Conservation (phyloP, 2,329 filamentous ascomycete genomes). For the Xylaria sp. region DNA sequence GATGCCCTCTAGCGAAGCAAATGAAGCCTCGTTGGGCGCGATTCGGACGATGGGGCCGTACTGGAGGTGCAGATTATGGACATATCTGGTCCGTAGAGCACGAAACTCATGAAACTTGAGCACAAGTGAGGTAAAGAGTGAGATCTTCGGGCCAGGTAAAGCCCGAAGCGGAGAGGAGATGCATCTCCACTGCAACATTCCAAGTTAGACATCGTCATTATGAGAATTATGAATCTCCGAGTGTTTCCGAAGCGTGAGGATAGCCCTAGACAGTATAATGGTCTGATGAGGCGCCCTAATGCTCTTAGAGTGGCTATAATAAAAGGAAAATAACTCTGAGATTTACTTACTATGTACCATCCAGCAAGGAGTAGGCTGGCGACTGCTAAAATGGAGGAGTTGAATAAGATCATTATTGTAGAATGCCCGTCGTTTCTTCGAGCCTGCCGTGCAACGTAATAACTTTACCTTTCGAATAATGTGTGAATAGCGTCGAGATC, state of each 20-base stretch:
- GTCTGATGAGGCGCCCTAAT: neutral
- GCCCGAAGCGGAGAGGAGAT: constrained; percentile 52
- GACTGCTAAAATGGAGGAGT: constrained; percentile 37
- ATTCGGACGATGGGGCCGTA: constrained; percentile 69
- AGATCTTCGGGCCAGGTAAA: constrained; percentile 60
- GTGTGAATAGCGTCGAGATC: neutral
- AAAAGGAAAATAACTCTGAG: neutral
- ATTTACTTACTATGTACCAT: constrained; percentile 37
- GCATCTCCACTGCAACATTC: constrained; percentile 39
- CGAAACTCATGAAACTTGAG: constrained; percentile 68
- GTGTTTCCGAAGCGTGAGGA: neutral
- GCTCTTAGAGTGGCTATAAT: neutral
- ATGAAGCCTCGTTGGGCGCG: constrained; percentile 68
- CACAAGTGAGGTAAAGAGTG: constrained; percentile 61
- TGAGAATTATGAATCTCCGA: neutral
- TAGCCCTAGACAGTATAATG: neutral
- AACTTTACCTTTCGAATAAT: neutral
- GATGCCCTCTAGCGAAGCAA: constrained; percentile 64
- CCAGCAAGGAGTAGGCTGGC: constrained; percentile 31
- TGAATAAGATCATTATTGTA: constrained; percentile 43
- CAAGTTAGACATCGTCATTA: neutral
- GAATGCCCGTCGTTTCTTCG: neutral
- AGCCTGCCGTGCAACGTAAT: neutral
- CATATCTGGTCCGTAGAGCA: constrained; percentile 62
- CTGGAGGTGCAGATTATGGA: constrained; percentile 63